These are phyloP conservation scores for Rubia tinctorum DNA, from an alignment of 305 asterid genomes.

Conservation along the genomic window DNA sequence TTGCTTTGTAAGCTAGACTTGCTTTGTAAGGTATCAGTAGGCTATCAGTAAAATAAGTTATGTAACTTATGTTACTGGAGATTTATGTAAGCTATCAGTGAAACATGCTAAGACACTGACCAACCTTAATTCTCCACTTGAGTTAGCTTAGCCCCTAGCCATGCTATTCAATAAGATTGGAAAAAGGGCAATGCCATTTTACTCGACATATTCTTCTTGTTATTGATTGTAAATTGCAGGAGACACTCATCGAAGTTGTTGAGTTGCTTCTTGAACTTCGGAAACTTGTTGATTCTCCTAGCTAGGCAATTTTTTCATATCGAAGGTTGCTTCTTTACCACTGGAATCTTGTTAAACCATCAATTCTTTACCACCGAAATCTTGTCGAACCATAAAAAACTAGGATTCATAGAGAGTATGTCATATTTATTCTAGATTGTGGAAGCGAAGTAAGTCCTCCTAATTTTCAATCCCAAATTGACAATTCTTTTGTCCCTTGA, in stretches of 20 bases:
- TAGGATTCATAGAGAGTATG: conserved; percentile 76
- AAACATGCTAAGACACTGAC: no score
- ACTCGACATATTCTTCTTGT: conserved; percentile 20
- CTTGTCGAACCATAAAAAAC: conserved; percentile 65
- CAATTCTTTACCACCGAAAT: conserved; percentile 70
- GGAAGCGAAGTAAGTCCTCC: conserved; percentile 81
- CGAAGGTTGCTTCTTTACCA: conserved; percentile 82
- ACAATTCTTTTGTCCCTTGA: conserved; percentile 70
- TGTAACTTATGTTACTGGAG: no score
- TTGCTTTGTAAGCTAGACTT: no score
- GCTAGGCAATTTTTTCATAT: conserved; percentile 68
- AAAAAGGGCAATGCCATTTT: no score
- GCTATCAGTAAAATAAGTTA: no score
- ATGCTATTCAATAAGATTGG: no score
- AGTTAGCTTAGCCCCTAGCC: no score
- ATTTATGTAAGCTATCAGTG: no score
- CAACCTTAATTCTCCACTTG: no score
- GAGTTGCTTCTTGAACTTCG: conserved; percentile 88
- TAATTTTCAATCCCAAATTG: conserved; percentile 69
- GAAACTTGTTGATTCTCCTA: conserved; percentile 71
- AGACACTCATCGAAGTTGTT: conserved; percentile 71
- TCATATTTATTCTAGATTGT: conserved; percentile 76
- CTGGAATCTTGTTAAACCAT: conserved; percentile 76
- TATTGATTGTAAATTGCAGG: conserved; percentile 88
- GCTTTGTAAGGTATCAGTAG: no score